These are phyloP conservation scores for Candida vartiovaarae DNA, from an alignment of 805 yeast species.

Conservation along the genomic window DNA sequence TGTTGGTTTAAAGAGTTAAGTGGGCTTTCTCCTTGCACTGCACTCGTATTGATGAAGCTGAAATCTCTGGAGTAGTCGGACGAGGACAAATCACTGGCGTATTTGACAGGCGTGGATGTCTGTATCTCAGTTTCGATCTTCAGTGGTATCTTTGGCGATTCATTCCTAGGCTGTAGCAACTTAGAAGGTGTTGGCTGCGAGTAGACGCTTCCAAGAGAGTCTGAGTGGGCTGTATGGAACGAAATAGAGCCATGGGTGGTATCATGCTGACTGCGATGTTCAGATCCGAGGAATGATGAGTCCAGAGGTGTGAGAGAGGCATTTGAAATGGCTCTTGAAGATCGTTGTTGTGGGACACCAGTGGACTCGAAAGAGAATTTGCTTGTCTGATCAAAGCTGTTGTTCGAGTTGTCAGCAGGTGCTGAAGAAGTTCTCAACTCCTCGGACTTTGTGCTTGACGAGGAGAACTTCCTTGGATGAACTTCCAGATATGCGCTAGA, in stretches of 20 bases:
- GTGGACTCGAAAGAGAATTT: constrained; percentile 14
- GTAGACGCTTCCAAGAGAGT: constrained; percentile 7
- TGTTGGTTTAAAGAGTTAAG: constrained; percentile 1
- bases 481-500: constrained; percentile 15
- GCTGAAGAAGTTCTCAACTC: constrained; percentile 1
- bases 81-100: neutral
- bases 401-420: constrained; percentile 3
- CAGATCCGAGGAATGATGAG: neutral
- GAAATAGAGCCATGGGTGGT: constrained; percentile 8
- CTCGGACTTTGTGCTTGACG: constrained; percentile 9
- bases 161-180: constrained; percentile 2
- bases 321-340: neutral
- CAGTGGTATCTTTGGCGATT: constrained; percentile 11
- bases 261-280: neutral
- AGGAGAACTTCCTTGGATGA: constrained; percentile 11
- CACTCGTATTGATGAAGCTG: constrained; percentile 21
- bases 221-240: constrained; percentile 18
- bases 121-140: constrained; percentile 9
- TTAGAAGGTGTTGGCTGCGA: constrained; percentile 18
- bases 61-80: constrained; percentile 14
- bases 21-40: constrained; percentile 5
- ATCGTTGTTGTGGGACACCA: neutral
- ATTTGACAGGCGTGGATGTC: constrained; percentile 11
- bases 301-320: neutral
- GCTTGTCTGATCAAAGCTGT: constrained; percentile 11